These are phyloP conservation scores for Kwoniella heveanensis DNA, from an alignment of 768 basidiomycete species.

Conservation along the genomic window DNA sequence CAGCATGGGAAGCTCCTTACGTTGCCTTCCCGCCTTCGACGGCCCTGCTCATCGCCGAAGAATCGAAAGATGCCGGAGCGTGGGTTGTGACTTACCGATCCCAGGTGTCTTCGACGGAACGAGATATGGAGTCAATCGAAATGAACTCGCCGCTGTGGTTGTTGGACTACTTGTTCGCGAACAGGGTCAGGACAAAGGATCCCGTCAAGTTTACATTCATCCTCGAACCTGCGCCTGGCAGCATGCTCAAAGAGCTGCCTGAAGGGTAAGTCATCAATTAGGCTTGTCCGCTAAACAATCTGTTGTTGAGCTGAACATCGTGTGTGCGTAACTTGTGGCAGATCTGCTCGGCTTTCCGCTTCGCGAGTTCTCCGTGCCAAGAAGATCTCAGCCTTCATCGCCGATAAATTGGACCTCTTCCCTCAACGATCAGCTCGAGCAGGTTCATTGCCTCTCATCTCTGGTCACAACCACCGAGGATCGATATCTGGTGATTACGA, in stretches of 20 bases:
- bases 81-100: conserved; percentile 80
- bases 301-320: no score
- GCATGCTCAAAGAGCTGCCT: conserved; percentile 72
- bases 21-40: conserved; percentile 66
- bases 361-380: conserved; percentile 79
- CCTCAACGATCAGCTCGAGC: not conserved
- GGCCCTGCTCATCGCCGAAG: conserved; percentile 77
- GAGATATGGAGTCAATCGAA: conserved; percentile 66
- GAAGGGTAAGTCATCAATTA: conserved; percentile 87
- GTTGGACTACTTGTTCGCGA: conserved; percentile 77
- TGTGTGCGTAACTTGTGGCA: no score
- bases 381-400: conserved; percentile 81
- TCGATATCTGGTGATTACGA: not conserved
- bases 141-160: conserved; percentile 83
- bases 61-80: conserved; percentile 62
- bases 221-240: conserved; percentile 70
- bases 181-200: conserved; percentile 59
- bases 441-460: not conserved
- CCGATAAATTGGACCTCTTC: conserved; percentile 62
- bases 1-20: conserved; percentile 71
- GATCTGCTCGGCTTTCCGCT: conserved; percentile 84
- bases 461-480: not conserved
- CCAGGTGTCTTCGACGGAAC: conserved; percentile 64
- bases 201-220: conserved; percentile 86
- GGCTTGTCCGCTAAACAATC: no score